Conservation (phyloP, 1,139 yeast genomes). For the Protomyces inouyei region DNA sequence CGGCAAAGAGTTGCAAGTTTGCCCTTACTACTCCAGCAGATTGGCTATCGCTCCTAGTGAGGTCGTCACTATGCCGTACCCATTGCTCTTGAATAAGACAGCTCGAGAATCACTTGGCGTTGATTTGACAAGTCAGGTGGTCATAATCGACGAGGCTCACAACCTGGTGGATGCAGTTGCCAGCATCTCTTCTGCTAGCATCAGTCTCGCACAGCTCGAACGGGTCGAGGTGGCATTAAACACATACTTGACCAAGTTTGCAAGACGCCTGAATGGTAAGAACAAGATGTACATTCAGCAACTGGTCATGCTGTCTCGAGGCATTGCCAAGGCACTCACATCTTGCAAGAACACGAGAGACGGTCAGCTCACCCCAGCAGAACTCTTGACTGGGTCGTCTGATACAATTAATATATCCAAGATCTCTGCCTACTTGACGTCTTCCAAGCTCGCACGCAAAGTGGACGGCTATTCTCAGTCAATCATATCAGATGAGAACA, state of each 20-base stretch:
- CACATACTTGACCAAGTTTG: constrained; percentile 56
- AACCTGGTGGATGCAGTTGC: constrained; percentile 75
- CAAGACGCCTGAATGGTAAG: constrained; percentile 60
- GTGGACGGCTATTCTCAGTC: constrained; percentile 60
- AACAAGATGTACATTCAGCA: constrained; percentile 69
- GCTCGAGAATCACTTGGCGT: constrained; percentile 60
- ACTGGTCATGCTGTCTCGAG: constrained; percentile 53
- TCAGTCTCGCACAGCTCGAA: constrained; percentile 51
- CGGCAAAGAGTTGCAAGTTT: constrained; percentile 55
- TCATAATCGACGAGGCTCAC: constrained; percentile 91
- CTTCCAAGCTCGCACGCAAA: constrained; percentile 76
- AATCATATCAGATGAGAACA: constrained; percentile 32
- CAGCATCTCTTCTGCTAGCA: constrained; percentile 58
- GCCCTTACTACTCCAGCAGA: constrained; percentile 81
- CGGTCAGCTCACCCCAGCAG: constrained; percentile 48
- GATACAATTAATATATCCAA: constrained; percentile 69
- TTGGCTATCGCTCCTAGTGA: constrained; percentile 57
- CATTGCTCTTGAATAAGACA: constrained; percentile 60
- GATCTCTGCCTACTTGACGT: constrained; percentile 57
- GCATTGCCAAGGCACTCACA: constrained; percentile 45
- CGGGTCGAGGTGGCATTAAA: constrained; percentile 48
- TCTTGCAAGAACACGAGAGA: constrained; percentile 37
- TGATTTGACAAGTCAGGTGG: constrained; percentile 57
- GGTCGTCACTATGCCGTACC: constrained; percentile 80
- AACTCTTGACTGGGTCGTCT: constrained; percentile 46